Base-by-base conservation (phyloP, 371 early-diverging fungal species). In the Chytridiales sp. region DNA sequence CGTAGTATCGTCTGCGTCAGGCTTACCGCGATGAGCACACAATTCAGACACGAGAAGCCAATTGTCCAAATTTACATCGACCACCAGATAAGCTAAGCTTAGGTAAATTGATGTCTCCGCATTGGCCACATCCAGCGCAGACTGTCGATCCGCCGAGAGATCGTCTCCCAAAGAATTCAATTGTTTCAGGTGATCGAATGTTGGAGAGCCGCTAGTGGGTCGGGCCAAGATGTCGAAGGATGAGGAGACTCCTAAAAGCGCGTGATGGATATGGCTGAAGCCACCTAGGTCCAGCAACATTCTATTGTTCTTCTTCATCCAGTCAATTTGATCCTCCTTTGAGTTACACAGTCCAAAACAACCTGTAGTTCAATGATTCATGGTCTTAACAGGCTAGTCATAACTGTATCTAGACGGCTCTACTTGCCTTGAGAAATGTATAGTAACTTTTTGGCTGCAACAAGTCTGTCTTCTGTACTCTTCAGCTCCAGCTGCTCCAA, bases 351-450 rank as follows among this genome's bases (percentile, higher is more conserved):
- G 80, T 31, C 66, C 67, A 48, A 62, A 73, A 3, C 57, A 59
- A 21, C 70, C 68, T 67, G 24, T 6, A 27, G 26, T 6, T 19
- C 31, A 59, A 51, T 55, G 31, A 11, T 0, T 40, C 31, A 39
- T 29, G 2, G 11, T 27, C 3, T 34, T 19, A 8, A 1, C 32
- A 52, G 56, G 24, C 22, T 36, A 1, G 48, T 50, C 26, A 56
- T 26, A 13, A 3, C 47, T 15, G 22, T 42, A 56, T 17, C 56
- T 47, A 27, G 52, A 29, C 19, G 36, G 9, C 19, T 50, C 36
- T 49, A 39, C 32, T 17, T 76, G 84, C 88, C 88, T 61, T 87
- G 79, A 0, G 85, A 62, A 46, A 87, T 81, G 56, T 84, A 87
- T 4, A 80, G 68, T 13, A 89, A 43, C 35, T 73, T 70, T 40